A percentile compares a stretch with the other conserved stretches of the same genome.
phyloP scores from a whole-genome alignment of 345 rosid genomes.

The Gossypium stocksii region DNA sequence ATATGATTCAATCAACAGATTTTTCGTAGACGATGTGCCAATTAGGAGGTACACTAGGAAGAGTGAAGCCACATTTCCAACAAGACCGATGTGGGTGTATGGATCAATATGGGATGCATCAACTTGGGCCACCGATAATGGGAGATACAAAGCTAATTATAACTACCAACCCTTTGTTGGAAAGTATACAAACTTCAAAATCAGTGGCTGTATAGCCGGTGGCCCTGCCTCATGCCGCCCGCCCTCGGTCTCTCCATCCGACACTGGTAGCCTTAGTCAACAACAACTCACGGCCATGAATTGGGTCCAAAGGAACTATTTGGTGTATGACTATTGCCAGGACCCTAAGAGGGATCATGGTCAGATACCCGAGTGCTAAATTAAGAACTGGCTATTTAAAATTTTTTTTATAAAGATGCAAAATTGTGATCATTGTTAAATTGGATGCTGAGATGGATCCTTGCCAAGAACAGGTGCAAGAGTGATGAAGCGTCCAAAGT shows the following conservation, averaged over 20 bases:
- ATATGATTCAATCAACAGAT: conserved; percentile 37
- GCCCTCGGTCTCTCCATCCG: conserved; percentile 40
- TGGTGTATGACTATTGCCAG: conserved; percentile 77
- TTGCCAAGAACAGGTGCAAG: conserved; percentile 26
- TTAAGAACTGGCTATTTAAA: neutral
- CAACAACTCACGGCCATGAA: conserved; percentile 58
- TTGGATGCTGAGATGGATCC: conserved; percentile 43
- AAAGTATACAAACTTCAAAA: conserved; percentile 52
- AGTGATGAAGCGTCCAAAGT: conserved; percentile 40
- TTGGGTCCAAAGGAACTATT: conserved; percentile 68
- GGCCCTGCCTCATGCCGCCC: conserved; percentile 41
- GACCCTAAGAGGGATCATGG: conserved; percentile 76
- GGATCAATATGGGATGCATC: conserved; percentile 98
- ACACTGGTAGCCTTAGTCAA: conserved; percentile 40
- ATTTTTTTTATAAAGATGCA: no score
- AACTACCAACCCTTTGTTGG: conserved; percentile 76
- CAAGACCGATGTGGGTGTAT: conserved; percentile 72
- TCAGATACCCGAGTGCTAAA: conserved; percentile 71
- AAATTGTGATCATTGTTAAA: neutral
- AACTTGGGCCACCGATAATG: conserved; percentile 89
- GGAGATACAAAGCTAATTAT: conserved; percentile 75
- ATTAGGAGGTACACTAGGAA: conserved; percentile 66
- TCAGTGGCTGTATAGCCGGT: conserved; percentile 48
- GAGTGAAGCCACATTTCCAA: conserved; percentile 62
- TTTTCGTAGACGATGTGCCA: conserved; percentile 84